These are phyloP conservation scores for Aquilaria yunnanensis DNA, from an alignment of 345 rosid species.

Conservation along the genomic window DNA sequence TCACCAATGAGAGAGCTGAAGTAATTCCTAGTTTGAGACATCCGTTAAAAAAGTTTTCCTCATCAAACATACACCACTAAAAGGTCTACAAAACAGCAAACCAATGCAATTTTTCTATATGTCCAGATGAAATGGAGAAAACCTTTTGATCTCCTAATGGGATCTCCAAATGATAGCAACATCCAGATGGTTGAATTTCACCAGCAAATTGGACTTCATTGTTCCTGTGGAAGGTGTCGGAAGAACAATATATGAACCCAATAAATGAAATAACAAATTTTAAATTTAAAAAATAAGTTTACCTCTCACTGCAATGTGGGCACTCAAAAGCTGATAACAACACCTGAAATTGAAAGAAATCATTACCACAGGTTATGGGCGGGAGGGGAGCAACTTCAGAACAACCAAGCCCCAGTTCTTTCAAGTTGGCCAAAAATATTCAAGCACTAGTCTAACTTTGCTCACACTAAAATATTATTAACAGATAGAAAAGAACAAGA, in stretches of 20 bases:
- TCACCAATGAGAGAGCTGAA: too few species aligned
- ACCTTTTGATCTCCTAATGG: conserved; percentile 69
- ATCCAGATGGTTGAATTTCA: conserved; percentile 76
- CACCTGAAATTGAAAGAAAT: conserved; percentile 37
- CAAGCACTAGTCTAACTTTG: too few species aligned
- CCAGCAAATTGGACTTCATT: conserved; percentile 98
- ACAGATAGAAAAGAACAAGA: neutral
- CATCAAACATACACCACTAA: too few species aligned
- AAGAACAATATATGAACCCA: neutral
- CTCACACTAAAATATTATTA: neutral
- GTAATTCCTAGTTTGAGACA: too few species aligned
- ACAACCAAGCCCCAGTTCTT: too few species aligned
- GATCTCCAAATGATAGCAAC: conserved; percentile 52
- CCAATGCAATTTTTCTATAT: too few species aligned
- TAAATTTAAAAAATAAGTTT: conserved; percentile 7
- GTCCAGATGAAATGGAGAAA: neutral
- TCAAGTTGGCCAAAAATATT: too few species aligned
- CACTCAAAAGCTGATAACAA: conserved; percentile 91
- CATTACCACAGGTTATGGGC: neutral
- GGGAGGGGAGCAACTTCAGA: too few species aligned
- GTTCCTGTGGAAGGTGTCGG: conserved; percentile 34
- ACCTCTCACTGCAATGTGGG: conserved; percentile 90
- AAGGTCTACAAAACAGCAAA: too few species aligned
- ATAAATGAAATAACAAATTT: neutral
- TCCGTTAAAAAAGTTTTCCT: too few species aligned